Base-by-base conservation (phyloP, 768 basidiomycete species). In the Boletus fagicola region DNA sequence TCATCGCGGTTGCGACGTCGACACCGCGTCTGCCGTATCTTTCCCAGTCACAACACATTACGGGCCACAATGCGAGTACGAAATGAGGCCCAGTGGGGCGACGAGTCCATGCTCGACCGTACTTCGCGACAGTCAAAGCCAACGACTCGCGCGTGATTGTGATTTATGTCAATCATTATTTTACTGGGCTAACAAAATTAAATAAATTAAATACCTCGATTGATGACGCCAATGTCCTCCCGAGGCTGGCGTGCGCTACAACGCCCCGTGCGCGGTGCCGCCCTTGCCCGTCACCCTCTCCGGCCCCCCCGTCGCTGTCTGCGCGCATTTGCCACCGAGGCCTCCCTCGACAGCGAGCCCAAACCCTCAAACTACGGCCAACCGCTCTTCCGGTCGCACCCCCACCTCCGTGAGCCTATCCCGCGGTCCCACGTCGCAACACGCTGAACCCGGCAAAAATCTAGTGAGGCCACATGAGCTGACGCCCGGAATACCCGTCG, bases 331-430 rank as follows among this genome's bases (percentile, higher is more conserved):
- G 75, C 76, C n/a, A 75, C 77, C 13, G 73, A 65, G 30, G 68
- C 61, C 10, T 24, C 18, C 42, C 13, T 68, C 40, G 66, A 68
- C 48, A 46, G 59, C 39, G 64, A 70, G 30, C 65, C 59, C 44
- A 94, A 93, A 72, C 92, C 92, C 3, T 85, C 92, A 8, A 72
- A 74, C 33, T 90, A 83, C 64, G 93, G 93, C 0, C 94, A 96
- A 68, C 92, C 94, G 0, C 76, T 87, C 12, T 80, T 78, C 20
- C 74, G 77, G 22, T 91, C 91, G 0, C 94, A 97, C 69, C 88
- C 93, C 1, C 92, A 96, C 72, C 82, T 97, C 30, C 62, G 86
- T 87, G 58, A 61, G 80, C 75, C 28, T 18, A 10, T 39, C 24
- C 51, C 36, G 12, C 22, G n/a, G 39, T 49, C 56, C 5, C 43